Evolutionary conservation across 768 basidiomycete genomes (phyloP), one percentile per base, ranked within the genome.

Genomic region (Boletellus emodensis): DNA sequence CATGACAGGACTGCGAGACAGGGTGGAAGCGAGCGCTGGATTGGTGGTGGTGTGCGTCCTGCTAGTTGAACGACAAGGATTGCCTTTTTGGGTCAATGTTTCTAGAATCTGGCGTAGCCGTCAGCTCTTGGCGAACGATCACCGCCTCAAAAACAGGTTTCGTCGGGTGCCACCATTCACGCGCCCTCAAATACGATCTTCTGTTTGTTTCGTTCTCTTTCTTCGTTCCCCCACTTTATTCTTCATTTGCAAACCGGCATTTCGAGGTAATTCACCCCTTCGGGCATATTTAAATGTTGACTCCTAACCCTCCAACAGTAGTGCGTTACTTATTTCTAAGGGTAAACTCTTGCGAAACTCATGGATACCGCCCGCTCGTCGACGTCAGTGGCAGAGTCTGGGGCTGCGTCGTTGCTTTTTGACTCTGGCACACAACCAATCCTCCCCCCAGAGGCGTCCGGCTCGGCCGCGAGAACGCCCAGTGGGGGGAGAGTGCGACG

Each of bases 281-380:
- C 9, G 8, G 11, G 15, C 22, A 14, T 47, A 22, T 40, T 4
- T 26, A 4, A 26, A n/a, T 44, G 8, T 39, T 32, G 18, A 42
- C 17, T 11, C 28, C 14, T 38, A 11, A 13, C 24, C 30, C 37
- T 15, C 1, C 10, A 35, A 20, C 20, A 53, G 38, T 6, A 62
- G 53, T 54, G 40, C 47, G 60, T 54, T 20, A 26, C 49, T 15
- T 33, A 15, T 32, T 46, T 5, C 18, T 33, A n/a, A 37, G 26
- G 30, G 24, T 15, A 32, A 35, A 44, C 8, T 14, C 18, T 8
- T 28, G 13, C 14, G 14, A 34, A 40, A 48, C 51, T 57, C 46
- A 63, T 62, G 63, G 53, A 52, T 15, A n/a, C 40, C 15, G 1
- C 41, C 15, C 60, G 49, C 36, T 54, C 51, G 12, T 49, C 41